These are phyloP conservation scores for Fusarium tupiense DNA, from an alignment of 2,329 filamentous ascomycete genomes.

Conservation along the genomic window DNA sequence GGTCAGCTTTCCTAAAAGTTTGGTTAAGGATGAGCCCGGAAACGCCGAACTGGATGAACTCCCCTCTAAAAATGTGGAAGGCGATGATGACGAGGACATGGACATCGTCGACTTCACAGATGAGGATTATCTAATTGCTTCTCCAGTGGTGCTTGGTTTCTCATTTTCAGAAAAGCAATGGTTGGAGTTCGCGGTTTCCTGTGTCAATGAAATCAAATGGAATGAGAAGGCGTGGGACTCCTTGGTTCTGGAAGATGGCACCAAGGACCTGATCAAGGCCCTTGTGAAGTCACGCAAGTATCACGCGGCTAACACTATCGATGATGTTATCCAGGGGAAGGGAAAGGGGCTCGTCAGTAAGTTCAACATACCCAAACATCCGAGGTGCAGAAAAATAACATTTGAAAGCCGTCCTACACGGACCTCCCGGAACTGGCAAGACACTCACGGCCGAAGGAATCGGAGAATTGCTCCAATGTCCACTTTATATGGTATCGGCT, in stretches of 20 bases:
- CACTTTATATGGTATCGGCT: slow-evolving; percentile 83
- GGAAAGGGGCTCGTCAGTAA: slow-evolving; percentile 81
- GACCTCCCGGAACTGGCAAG: slow-evolving; percentile 88
- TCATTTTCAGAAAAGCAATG: slow-evolving; percentile 89
- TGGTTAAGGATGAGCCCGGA: slow-evolving; percentile 44
- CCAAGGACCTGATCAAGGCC: slow-evolving; percentile 74
- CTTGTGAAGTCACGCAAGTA: slow-evolving; percentile 87
- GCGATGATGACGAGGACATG: not conserved
- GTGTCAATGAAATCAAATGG: slow-evolving; percentile 83
- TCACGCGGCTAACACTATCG: slow-evolving; percentile 81
- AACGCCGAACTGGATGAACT: slow-evolving; percentile 67
- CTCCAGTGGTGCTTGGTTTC: slow-evolving; percentile 86
- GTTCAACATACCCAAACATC: slow-evolving; percentile 32
- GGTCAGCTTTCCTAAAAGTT: slow-evolving; percentile 44
- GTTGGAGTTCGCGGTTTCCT: slow-evolving; percentile 86
- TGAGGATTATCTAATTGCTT: slow-evolving; percentile 85
- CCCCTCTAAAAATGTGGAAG: slow-evolving; percentile 37
- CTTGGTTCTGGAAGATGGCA: slow-evolving; percentile 73
- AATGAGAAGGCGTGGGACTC: slow-evolving; percentile 85
- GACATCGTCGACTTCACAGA: slow-evolving; percentile 70
- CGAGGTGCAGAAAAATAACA: slow-evolving; percentile 25
- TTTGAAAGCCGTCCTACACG: slow-evolving; percentile 74
- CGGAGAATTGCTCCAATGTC: slow-evolving; percentile 82
- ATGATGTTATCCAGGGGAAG: slow-evolving; percentile 85
- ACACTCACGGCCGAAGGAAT: slow-evolving; percentile 89